phyloP scores from a whole-genome alignment of 1,284 basidiomycete species.

The Malassezia sympodialis region DNA sequence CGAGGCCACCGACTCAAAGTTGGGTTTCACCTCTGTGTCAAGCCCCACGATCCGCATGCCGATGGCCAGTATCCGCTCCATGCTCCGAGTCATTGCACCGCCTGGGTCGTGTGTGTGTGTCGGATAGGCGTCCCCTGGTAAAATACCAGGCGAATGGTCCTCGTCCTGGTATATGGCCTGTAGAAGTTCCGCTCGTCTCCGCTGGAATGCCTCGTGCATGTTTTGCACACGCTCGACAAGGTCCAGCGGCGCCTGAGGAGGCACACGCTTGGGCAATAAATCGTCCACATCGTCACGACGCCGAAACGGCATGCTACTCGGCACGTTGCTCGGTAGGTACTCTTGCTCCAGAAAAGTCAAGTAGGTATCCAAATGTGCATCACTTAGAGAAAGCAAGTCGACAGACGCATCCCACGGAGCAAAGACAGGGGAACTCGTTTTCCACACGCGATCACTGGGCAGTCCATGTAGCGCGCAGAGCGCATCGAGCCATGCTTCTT shows the following conservation, averaged over 20 bases:
- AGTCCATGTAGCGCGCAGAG: background rate
- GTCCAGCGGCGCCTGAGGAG: background rate
- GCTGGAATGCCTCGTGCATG: background rate
- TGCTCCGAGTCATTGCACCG: constrained; percentile 4
- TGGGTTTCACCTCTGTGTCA: background rate
- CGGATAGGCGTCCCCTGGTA: constrained; percentile 12
- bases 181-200: background rate
- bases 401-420: constrained; percentile 12
- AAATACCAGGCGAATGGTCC: background rate
- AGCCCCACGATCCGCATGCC: constrained; percentile 8
- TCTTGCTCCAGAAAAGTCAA: constrained; percentile 11
- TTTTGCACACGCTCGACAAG: background rate
- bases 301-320: background rate
- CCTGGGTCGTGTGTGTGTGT: constrained; percentile 8
- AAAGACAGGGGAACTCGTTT: background rate
- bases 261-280: background rate
- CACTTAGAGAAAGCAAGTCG: constrained; percentile 9
- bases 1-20: background rate
- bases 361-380: constrained; percentile 10
- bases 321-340: constrained; percentile 8
- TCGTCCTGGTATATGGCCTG: background rate
- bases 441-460: background rate
- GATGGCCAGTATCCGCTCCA: constrained; percentile 2
- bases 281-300: constrained; percentile 9
- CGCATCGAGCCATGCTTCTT: constrained; percentile 7